Evolutionary conservation across 768 basidiomycete species (phyloP).

Genomic region (Gelatoporia subvermispora): DNA sequence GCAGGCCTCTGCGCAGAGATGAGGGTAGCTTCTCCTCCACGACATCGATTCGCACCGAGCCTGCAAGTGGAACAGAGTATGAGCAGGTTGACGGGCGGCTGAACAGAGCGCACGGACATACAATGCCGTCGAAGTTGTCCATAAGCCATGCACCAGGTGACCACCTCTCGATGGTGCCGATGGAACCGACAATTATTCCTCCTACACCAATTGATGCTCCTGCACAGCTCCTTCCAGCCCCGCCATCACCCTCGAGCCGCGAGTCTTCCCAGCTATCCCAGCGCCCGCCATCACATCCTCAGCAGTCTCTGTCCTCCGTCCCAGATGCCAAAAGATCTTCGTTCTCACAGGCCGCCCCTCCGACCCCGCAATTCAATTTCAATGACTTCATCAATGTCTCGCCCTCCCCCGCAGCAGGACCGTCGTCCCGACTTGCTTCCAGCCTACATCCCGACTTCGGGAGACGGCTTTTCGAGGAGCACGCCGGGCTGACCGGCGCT

Average conservation of each 20-base stretch:
- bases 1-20: slow-evolving; percentile 24
- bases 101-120: not conserved
- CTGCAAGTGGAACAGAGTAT: slow-evolving; percentile 1
- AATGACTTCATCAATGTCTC: slow-evolving; percentile 73
- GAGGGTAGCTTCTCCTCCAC: slow-evolving; percentile 40
- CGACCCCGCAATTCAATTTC: slow-evolving; percentile 53
- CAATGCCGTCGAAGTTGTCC: not conserved
- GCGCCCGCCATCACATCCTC: slow-evolving; percentile 1
- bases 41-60: slow-evolving; percentile 5
- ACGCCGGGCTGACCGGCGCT: slow-evolving; percentile 31
- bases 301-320: not conserved
- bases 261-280: slow-evolving; percentile 1
- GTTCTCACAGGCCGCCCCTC: slow-evolving; percentile 15
- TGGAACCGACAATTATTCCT: slow-evolving; percentile 29
- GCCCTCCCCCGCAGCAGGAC: slow-evolving; percentile 44
- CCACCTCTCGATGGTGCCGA: slow-evolving; percentile 12
- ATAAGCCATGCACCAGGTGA: slow-evolving; percentile 1
- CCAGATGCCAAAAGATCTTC: slow-evolving; percentile 1
- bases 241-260: slow-evolving; percentile 3
- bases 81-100: not conserved
- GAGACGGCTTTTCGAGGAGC: slow-evolving; percentile 66
- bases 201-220: slow-evolving; percentile 22
- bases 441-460: slow-evolving; percentile 62
- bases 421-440: slow-evolving; percentile 29
- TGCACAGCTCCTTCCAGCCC: slow-evolving; percentile 8